Percentiles rank a stretch among this genome's conserved stretches.
Evolutionary conservation across 2,329 filamentous ascomycete genomes (phyloP).

Genomic region (Epichloe festucae): DNA sequence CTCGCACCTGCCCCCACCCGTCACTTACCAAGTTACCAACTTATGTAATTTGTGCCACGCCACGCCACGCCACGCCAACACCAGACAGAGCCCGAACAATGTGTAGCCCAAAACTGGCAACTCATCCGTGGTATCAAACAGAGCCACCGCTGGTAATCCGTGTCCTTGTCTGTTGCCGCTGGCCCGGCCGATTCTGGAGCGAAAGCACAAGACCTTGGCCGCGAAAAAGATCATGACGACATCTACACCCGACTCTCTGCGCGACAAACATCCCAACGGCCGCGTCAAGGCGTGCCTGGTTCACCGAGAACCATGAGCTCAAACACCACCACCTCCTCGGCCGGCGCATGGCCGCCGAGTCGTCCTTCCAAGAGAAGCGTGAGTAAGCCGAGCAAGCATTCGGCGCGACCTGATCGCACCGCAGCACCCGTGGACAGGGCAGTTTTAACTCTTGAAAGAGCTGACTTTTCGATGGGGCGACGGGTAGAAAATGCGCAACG

Average conservation of each 20-base stretch:
- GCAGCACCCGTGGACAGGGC: not conserved
- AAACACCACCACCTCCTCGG: constrained; percentile 16
- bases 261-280: constrained; percentile 1
- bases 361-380: constrained; percentile 34
- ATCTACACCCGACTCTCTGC: not conserved
- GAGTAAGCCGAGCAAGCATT: constrained; percentile 10
- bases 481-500: constrained; percentile 60
- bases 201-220: too few relatives aligned
- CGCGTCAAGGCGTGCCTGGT: constrained; percentile 8
- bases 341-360: constrained; percentile 27
- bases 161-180: too few relatives aligned
- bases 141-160: too few relatives aligned
- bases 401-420: not conserved
- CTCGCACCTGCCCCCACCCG: too few relatives aligned
- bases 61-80: too few relatives aligned
- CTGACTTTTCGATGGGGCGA: not conserved
- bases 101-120: too few relatives aligned
- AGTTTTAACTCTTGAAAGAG: not conserved
- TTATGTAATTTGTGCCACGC: too few relatives aligned
- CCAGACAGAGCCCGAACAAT: too few relatives aligned
- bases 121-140: too few relatives aligned
- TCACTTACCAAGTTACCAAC: too few relatives aligned
- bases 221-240: constrained; percentile 2
- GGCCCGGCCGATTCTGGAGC: too few relatives aligned
- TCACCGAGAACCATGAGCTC: constrained; percentile 26